Conservation (phyloP, 352 stramenopile genomes). For the Phytophthora rubi region DNA sequence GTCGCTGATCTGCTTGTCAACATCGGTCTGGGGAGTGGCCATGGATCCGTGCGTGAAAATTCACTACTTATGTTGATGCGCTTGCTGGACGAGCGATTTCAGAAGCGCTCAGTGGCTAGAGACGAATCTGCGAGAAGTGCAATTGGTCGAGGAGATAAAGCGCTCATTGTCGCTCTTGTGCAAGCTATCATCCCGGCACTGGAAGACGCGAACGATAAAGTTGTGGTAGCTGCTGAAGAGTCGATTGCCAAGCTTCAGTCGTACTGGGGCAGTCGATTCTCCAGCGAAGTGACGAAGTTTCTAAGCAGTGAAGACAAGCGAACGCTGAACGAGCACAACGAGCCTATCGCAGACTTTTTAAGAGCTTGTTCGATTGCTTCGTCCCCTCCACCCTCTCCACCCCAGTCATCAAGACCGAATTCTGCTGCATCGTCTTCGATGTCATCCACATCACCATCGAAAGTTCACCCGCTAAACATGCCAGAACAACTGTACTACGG, state of each 20-base stretch:
- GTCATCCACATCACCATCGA: slow-evolving; percentile 26
- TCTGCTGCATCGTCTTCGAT: slow-evolving; percentile 12
- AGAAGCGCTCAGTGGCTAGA: slow-evolving; percentile 18
- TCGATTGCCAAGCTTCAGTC: slow-evolving; percentile 66
- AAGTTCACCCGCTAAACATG: slow-evolving; percentile 20
- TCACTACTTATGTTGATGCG: slow-evolving; percentile 54
- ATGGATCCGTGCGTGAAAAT: slow-evolving; percentile 52
- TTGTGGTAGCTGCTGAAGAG: slow-evolving; percentile 74
- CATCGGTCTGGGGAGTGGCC: slow-evolving; percentile 52
- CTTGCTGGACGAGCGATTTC: slow-evolving; percentile 67
- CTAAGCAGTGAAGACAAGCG: slow-evolving; percentile 71
- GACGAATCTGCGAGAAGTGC: slow-evolving; percentile 19
- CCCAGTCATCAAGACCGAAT: slow-evolving; percentile 16
- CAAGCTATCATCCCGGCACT: slow-evolving; percentile 66
- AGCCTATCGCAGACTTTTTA: slow-evolving; percentile 61
- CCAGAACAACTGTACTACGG: slow-evolving; percentile 43
- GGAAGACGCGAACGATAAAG: slow-evolving; percentile 61
- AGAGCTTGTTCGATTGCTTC: slow-evolving; percentile 22
- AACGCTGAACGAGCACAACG: slow-evolving; percentile 55
- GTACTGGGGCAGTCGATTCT: slow-evolving; percentile 54
- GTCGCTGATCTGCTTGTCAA: slow-evolving; percentile 71
- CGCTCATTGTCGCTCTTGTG: slow-evolving; percentile 59
- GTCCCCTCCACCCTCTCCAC: slow-evolving; percentile 15
- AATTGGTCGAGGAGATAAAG: slow-evolving; percentile 52
- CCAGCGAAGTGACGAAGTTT: slow-evolving; percentile 52